Conservation (phyloP, 257 asterid genomes). For the Voacanga thouarsii region DNA sequence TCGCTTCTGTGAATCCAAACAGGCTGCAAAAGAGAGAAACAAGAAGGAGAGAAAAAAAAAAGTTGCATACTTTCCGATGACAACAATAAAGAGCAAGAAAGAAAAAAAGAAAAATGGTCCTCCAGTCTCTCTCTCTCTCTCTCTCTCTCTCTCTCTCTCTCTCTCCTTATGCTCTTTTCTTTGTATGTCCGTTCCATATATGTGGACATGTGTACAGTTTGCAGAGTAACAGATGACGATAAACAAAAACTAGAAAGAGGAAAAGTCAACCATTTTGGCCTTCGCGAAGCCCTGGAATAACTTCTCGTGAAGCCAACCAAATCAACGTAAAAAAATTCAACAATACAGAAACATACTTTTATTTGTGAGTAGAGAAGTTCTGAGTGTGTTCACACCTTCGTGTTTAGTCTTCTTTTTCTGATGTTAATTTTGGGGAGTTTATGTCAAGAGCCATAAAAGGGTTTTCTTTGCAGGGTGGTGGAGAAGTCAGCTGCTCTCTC, state of each 20-base stretch:
- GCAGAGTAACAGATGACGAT: conserved; percentile 20
- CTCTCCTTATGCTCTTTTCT: background rate
- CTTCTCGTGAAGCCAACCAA: conserved; percentile 49
- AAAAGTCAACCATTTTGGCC: conserved; percentile 41
- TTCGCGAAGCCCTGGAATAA: conserved; percentile 16
- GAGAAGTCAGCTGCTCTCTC: background rate
- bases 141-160: background rate
- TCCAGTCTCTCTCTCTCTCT: background rate
- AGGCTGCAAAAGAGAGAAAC: too few relatives aligned
- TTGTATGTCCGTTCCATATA: background rate
- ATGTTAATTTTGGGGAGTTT: background rate
- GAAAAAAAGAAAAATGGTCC: conserved; percentile 11
- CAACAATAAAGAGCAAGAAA: background rate
- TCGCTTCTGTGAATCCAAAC: too few relatives aligned
- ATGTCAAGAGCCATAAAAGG: conserved; percentile 6
- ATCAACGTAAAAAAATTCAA: conserved; percentile 24
- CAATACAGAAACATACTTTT: background rate
- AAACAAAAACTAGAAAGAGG: background rate
- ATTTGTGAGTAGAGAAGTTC: background rate
- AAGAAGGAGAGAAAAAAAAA: too few relatives aligned
- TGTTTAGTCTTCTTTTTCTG: background rate
- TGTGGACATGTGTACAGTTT: conserved; percentile 25
- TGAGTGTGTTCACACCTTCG: conserved; percentile 29
- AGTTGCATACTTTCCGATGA: background rate
- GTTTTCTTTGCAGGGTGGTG: conserved; percentile 2